These are phyloP conservation scores for Oldenlandia corymbosa DNA, from an alignment of 257 asterid genomes.

Conservation along the genomic window DNA sequence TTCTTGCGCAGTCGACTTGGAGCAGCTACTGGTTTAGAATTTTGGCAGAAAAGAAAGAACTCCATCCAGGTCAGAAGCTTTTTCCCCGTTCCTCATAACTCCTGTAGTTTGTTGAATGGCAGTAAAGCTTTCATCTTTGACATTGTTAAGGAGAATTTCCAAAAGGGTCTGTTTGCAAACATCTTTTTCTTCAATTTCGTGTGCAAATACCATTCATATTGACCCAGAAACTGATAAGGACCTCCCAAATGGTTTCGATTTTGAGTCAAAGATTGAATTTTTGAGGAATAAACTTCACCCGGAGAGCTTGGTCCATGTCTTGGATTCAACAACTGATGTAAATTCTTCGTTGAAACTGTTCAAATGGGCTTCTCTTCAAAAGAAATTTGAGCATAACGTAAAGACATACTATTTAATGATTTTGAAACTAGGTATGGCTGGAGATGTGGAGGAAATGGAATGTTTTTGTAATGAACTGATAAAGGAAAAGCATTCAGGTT, in stretches of 20 bases:
- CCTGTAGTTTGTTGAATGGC: constrained; percentile 43
- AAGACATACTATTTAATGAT: constrained; percentile 58
- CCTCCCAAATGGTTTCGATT: constrained; percentile 32
- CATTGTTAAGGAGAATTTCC: constrained; percentile 36
- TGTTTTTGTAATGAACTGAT: constrained; percentile 63
- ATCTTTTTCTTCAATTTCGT: constrained; percentile 47
- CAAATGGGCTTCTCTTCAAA: constrained; percentile 81
- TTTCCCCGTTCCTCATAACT: background rate
- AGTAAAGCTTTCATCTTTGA: constrained; percentile 42
- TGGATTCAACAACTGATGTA: constrained; percentile 61
- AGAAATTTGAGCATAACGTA: constrained; percentile 47
- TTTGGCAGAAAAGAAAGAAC: background rate
- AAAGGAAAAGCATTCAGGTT: constrained; percentile 46
- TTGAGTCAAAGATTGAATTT: constrained; percentile 47
- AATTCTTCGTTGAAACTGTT: constrained; percentile 57
- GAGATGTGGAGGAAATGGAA: constrained; percentile 67
- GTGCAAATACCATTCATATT: constrained; percentile 34
- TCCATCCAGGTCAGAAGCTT: constrained; percentile 11
- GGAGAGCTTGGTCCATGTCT: constrained; percentile 38
- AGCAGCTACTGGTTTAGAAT: background rate
- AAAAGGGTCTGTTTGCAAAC: constrained; percentile 35
- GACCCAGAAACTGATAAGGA: constrained; percentile 37
- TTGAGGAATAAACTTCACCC: constrained; percentile 52
- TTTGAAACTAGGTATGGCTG: constrained; percentile 70
- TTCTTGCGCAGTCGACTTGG: background rate